Percentiles rank a stretch among this genome's conserved stretches.
Evolutionary conservation across 345 rosid species (phyloP).

Genomic region (Corymbia maculata): DNA sequence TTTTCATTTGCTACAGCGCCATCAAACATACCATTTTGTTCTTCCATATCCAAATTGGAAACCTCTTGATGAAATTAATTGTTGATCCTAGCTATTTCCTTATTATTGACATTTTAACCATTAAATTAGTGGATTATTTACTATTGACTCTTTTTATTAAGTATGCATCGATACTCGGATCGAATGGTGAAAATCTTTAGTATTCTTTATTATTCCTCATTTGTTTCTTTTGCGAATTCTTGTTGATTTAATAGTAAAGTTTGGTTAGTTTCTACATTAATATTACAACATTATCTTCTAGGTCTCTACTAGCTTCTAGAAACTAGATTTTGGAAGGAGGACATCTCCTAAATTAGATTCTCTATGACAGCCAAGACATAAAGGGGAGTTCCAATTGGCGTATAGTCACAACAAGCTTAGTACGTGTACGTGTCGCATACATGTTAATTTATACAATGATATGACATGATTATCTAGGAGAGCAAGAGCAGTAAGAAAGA

Average conservation of each 20-base stretch:
- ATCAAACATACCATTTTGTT: fast-evolving
- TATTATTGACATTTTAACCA: no score
- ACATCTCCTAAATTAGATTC: background rate
- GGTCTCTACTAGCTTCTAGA: fast-evolving
- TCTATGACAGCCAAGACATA: background rate
- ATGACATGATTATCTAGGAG: background rate
- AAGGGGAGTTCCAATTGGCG: background rate
- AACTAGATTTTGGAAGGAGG: background rate
- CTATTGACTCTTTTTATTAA: fast-evolving
- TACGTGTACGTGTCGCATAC: background rate
- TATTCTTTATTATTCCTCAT: fast-evolving
- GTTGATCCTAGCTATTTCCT: no score
- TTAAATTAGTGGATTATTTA: no score
- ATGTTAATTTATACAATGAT: background rate
- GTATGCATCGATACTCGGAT: fast-evolving
- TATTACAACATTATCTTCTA: no score
- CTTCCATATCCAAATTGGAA: no score
- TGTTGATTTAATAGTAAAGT: background rate
- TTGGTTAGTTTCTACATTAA: fast-evolving
- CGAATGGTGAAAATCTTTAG: fast-evolving
- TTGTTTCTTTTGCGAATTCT: fast-evolving
- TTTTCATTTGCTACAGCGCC: no score
- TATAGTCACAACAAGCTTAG: background rate
- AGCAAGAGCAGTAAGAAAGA: background rate
- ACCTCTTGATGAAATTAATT: fast-evolving